A percentile compares a stretch with the other conserved stretches of the same genome.
phyloP scores from a whole-genome alignment of 148 eudicot genomes.

The Persicaria tinctoria region DNA sequence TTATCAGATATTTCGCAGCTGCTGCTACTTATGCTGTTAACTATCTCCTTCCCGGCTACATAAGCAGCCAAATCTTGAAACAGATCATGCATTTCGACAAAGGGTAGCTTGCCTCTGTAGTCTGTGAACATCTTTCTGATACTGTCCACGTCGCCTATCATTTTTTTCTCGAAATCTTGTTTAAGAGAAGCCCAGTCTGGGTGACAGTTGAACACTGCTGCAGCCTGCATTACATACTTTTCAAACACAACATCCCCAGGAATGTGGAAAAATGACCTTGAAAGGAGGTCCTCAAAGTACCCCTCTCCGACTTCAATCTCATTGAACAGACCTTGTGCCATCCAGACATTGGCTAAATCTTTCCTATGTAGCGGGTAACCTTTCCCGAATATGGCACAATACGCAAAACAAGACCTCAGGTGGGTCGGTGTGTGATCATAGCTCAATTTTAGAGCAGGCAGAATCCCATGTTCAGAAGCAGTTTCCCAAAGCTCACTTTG shows the following conservation, averaged over 20 bases:
- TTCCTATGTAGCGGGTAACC: background rate
- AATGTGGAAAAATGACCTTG: slow-evolving; percentile 31
- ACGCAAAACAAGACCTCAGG: slow-evolving; percentile 20
- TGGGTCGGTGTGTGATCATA: slow-evolving; percentile 21
- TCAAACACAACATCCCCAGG: background rate
- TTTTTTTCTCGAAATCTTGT: background rate
- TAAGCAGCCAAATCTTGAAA: slow-evolving; percentile 40
- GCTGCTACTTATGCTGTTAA: slow-evolving; percentile 18
- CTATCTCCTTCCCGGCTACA: slow-evolving; percentile 28
- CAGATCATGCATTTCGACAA: slow-evolving; percentile 36
- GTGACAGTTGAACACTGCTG: background rate
- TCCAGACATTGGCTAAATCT: slow-evolving; percentile 9
- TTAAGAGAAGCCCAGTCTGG: background rate
- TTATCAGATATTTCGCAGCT: slow-evolving; percentile 19
- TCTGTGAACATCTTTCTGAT: background rate
- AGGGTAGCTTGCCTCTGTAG: slow-evolving; percentile 19
- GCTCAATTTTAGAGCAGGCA: slow-evolving; percentile 14
- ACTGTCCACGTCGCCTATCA: background rate
- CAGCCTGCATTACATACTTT: slow-evolving; percentile 6
- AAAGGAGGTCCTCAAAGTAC: slow-evolving; percentile 16
- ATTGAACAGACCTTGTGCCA: slow-evolving; percentile 20
- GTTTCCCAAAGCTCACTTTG: slow-evolving; percentile 8
- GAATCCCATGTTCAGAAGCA: slow-evolving; percentile 2
- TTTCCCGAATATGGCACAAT: slow-evolving; percentile 8
- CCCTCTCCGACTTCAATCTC: slow-evolving; percentile 10